A percentile compares a stretch with the other conserved stretches of the same genome.
These are phyloP conservation scores for Nothophaeocryptopus gaeumannii DNA, from an alignment of 2,329 filamentous ascomycete species.

Conservation along the genomic window DNA sequence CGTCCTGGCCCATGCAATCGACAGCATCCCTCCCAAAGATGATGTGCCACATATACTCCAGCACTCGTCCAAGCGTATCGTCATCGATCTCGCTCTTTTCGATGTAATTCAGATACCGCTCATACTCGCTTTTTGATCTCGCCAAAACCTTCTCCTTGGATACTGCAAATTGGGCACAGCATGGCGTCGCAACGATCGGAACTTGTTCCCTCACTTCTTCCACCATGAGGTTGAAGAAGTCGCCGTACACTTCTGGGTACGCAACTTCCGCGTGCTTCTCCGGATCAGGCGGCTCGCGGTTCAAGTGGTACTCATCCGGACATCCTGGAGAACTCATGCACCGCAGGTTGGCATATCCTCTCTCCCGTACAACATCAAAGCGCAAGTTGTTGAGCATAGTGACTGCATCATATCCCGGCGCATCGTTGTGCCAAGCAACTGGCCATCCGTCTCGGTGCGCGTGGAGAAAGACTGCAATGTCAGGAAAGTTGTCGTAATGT, in stretches of 20 bases:
- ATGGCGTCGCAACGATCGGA: conserved; percentile 22
- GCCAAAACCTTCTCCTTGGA: conserved; percentile 29
- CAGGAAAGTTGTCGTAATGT: conserved; percentile 39
- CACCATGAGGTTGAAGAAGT: conserved; percentile 24
- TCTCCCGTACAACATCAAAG: conserved; percentile 21
- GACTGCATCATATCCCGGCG: conserved; percentile 25
- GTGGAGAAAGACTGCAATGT: conserved; percentile 32
- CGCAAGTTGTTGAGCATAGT: conserved; percentile 26
- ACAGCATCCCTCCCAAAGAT: conserved; percentile 34
- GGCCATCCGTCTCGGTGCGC: conserved; percentile 27
- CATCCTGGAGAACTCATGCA: conserved; percentile 27
- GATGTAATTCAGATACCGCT: conserved; percentile 47
- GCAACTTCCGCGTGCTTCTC: conserved; percentile 20
- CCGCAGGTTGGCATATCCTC: conserved; percentile 31
- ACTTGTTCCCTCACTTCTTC: conserved; percentile 16
- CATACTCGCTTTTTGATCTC: conserved; percentile 32
- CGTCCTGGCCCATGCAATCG: conserved; percentile 28
- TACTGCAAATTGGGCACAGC: conserved; percentile 38
- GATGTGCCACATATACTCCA: conserved; percentile 62
- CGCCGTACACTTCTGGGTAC: conserved; percentile 23
- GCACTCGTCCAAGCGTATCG: conserved; percentile 51
- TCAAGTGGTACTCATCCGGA: conserved; percentile 25
- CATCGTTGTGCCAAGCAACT: conserved; percentile 32
- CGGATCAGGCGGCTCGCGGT: conserved; percentile 19
- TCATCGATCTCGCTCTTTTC: conserved; percentile 47